Evolutionary conservation across 2,329 filamentous ascomycete genomes (phyloP), one percentile per base, ranked within the genome.

Genomic region (Fusarium floridanum): DNA sequence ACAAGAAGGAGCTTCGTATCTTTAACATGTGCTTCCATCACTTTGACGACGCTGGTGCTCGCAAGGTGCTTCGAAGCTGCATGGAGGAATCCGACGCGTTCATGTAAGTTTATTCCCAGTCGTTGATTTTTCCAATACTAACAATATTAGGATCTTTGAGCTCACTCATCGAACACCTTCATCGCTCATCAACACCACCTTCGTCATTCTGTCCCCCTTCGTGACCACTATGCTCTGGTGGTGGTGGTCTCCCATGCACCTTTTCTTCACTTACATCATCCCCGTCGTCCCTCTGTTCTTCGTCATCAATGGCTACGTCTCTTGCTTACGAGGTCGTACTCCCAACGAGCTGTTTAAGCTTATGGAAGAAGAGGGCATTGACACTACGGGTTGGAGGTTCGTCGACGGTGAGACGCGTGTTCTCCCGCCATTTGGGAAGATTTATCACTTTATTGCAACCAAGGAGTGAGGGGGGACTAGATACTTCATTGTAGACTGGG

Each of bases 1-100:
- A 74, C 20, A 75, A 76, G 61, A 76, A 76, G 34, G 75, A 76
- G 55, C 48, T 75, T 56, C 62, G 75, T 12, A 76, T 76, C 10
- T 76, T 76, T 64, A 76, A 74, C 67, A 73, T 76, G 75, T 77
- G 73, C 59, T 76, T 76, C 55, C 75, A 77, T 50, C 75, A 77
- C 55, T 77, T 77, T 55, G 73, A 77, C 34, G 75, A 77, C 17
- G 63, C 61, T 12, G 75, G 73, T n/a, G 73, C 75, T 12, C 71
- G 71, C 37, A 75, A 74, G 65, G 73, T 76, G 6, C 57, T 76
- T 12, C 67, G 74, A 24, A 76, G 74, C 57, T 75, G 73, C 39
- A 66, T 77, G 3, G 71, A 77, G 27, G 65, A 75, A n/a, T 43
- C 68, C 0, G 75, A 77, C 32, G 55, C 73, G 4, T 77, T 77